These are phyloP conservation scores for Exophiala oligosperma DNA, from an alignment of 2,329 filamentous ascomycete genomes.

Conservation along the genomic window DNA sequence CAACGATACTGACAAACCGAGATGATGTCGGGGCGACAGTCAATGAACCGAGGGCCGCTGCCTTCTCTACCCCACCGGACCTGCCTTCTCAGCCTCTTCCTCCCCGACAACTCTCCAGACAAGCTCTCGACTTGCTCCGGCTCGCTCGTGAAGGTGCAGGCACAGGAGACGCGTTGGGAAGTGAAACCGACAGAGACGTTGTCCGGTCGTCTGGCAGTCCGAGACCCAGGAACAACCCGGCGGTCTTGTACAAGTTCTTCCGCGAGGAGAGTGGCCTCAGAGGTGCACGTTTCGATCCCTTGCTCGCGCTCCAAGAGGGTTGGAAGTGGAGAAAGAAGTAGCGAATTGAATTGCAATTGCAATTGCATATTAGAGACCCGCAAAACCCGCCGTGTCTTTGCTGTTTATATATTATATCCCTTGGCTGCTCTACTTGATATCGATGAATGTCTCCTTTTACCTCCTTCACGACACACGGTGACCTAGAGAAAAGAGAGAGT, in stretches of 20 bases:
- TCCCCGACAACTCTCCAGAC: constrained; percentile 1
- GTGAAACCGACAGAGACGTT: background rate
- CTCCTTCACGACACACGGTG: too few species aligned
- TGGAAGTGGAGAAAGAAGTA: constrained; percentile 22
- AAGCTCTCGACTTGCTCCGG: constrained; percentile 6
- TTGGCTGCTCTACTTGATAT: too few species aligned
- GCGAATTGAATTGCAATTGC: background rate
- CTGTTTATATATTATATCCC: too few species aligned
- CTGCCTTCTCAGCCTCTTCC: background rate
- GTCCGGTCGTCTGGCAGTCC: too few species aligned
- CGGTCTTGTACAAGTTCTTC: constrained; percentile 16
- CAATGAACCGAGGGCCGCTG: background rate
- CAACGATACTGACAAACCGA: too few species aligned
- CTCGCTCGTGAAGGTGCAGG: background rate
- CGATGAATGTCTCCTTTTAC: too few species aligned
- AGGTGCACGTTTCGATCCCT: constrained; percentile 19
- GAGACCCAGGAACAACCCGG: background rate
- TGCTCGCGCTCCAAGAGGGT: constrained; percentile 11
- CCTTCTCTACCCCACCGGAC: constrained; percentile 9
- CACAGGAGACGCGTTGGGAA: background rate
- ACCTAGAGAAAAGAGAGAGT: background rate
- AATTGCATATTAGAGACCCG: too few species aligned
- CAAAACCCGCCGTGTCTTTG: too few species aligned
- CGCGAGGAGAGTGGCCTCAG: constrained; percentile 17
- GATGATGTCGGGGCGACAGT: background rate